Evolutionary conservation across 805 yeast species (phyloP), one percentile per base, ranked within the genome.

Genomic region (Starmerella sirachaensis): DNA sequence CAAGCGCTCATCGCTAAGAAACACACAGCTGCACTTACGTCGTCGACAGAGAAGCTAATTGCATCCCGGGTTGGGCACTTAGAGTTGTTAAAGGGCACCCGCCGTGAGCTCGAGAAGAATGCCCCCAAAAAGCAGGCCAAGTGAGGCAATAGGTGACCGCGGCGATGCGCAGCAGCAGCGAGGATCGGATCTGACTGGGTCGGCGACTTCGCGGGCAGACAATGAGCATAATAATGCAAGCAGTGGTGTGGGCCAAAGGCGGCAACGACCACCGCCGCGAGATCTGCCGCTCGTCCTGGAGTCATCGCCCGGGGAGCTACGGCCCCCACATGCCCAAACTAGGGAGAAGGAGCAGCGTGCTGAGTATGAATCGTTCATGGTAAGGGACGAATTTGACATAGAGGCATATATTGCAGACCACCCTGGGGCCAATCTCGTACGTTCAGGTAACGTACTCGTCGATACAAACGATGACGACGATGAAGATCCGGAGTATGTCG

Each of bases 31-130:
- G 71, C 66, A 49, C 72, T 64, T 56, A 65, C 61, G 33, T 54
- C 72, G 3, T 65, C 72, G 29, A 88, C 97, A 3, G 98, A 88
- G 61, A 84, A 74, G 61, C 66, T 84, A 40, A 74, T 88, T 49
- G 77, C 96, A 2, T 69, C 93, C 40, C 71, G 88, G 57, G 96
- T 88, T 6, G 98, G 98, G 18, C 97, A 88, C 59, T 68, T 88
- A 52, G 98, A 88, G 62, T 57, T 88, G 27, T 64, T 88, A 47
- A 85, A 82, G 59, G 98, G 98, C 12, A 76, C 91, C 6, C 75
- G 96, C 65, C 74, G 93, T 62, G 74, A 80, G 51, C 42, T 82
- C 13, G 94, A 83, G 55, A 80, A 71, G 22, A 71, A 65, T 32
- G 62, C 67, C 52, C 54, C 58, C 38, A 41, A 17, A 12, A 31